A percentile compares a stretch with the other conserved stretches of the same genome.
These are phyloP conservation scores for Glomus cerebriforme DNA, from an alignment of 192 early-diverging fungal species.

Conservation along the genomic window DNA sequence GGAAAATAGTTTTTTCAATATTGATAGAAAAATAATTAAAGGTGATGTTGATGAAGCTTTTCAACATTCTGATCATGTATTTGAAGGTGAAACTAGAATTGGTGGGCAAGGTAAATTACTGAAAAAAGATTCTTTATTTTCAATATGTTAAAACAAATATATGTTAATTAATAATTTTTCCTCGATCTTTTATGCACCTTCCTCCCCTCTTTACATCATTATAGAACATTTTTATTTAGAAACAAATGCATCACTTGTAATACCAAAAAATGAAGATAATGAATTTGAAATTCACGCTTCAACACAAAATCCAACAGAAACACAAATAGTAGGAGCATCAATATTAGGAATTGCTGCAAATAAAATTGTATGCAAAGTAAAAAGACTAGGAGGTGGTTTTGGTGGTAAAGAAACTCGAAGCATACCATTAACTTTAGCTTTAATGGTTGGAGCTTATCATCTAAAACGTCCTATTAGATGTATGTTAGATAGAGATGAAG, in stretches of 20 bases:
- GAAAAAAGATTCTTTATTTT: background rate
- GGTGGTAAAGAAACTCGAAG: conserved; percentile 80
- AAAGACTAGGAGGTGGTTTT: conserved; percentile 88
- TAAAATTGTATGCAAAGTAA: conserved; percentile 74
- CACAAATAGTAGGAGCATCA: conserved; percentile 69
- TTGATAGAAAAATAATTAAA: conserved; percentile 52
- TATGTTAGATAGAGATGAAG: conserved; percentile 83
- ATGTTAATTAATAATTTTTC: too few species aligned
- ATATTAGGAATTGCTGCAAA: conserved; percentile 72
- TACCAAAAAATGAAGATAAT: conserved; percentile 73
- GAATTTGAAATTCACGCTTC: conserved; percentile 80
- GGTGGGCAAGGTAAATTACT: conserved; percentile 28
- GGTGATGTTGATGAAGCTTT: conserved; percentile 67
- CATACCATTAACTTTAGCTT: conserved; percentile 60
- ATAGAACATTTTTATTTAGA: conserved; percentile 93
- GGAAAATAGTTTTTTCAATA: conserved; percentile 59
- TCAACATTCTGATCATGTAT: conserved; percentile 48
- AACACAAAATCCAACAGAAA: conserved; percentile 78
- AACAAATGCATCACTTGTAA: conserved; percentile 67
- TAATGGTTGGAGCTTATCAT: conserved; percentile 73
- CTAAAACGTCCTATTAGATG: conserved; percentile 67
- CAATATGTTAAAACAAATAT: too few species aligned
- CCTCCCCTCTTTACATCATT: background rate
- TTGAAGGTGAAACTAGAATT: conserved; percentile 48
- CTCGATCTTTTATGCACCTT: too few species aligned